Evolutionary conservation across 2,329 filamentous ascomycete species (phyloP).

Genomic region (Camillea tinctor): DNA sequence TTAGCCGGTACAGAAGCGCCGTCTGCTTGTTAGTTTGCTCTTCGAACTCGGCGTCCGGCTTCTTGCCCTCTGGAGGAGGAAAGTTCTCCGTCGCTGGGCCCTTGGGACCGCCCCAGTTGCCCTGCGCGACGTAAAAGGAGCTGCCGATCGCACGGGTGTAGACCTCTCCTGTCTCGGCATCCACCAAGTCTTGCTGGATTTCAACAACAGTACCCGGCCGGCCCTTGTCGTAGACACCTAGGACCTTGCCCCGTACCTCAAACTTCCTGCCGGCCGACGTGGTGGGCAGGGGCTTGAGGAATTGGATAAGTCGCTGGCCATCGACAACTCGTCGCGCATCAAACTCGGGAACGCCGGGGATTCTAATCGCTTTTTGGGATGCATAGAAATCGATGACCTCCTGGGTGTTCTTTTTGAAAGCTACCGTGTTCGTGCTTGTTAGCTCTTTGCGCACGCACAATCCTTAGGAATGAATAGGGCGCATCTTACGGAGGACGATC

Average conservation of each 20-base stretch:
- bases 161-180: constrained; percentile 65
- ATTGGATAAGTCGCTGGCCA: constrained; percentile 76
- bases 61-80: constrained; percentile 69
- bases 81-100: constrained; percentile 78
- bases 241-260: constrained; percentile 72
- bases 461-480: not conserved
- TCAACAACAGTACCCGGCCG: constrained; percentile 79
- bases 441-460: constrained; percentile 2
- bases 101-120: constrained; percentile 85
- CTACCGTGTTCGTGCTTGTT: constrained; percentile 34
- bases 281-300: constrained; percentile 73
- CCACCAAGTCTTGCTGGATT: constrained; percentile 74
- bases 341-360: constrained; percentile 74
- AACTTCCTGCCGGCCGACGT: constrained; percentile 71
- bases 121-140: constrained; percentile 78
- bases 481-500: constrained; percentile 67
- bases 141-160: constrained; percentile 69
- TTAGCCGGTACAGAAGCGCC: constrained; percentile 76
- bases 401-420: constrained; percentile 74
- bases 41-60: constrained; percentile 68
- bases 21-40: constrained; percentile 72
- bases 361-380: constrained; percentile 61
- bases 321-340: constrained; percentile 75
- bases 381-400: constrained; percentile 87
- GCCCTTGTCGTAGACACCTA: constrained; percentile 90